Conservation (phyloP, 73 alveolate genomes). For the Tetrahymena malaccensis region DNA sequence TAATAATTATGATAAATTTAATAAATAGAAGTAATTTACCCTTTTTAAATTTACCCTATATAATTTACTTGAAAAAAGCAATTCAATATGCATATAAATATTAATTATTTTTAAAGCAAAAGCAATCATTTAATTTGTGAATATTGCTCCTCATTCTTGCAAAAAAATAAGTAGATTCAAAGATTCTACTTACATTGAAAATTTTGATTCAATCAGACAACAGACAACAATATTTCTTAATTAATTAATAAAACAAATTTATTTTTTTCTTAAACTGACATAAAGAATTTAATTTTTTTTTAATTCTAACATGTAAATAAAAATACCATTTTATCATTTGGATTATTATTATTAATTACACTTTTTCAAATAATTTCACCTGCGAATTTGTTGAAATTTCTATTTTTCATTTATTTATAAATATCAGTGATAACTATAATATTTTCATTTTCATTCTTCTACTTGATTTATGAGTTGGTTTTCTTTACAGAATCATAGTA, state of each 20-base stretch:
- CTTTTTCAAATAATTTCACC: not conserved
- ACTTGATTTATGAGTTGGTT: not conserved
- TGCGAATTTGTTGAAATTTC: not conserved
- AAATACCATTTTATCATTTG: too few relatives aligned
- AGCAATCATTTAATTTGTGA: too few relatives aligned
- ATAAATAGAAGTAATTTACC: not conserved
- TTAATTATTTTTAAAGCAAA: not conserved
- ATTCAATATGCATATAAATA: too few relatives aligned
- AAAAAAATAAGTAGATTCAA: not conserved
- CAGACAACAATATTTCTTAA: not conserved
- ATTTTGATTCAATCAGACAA: not conserved
- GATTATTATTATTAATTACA: too few relatives aligned
- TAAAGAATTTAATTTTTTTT: too few relatives aligned
- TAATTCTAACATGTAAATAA: too few relatives aligned
- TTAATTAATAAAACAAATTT: too few relatives aligned
- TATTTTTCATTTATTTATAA: not conserved
- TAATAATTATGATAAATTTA: not conserved
- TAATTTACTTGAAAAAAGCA: not conserved
- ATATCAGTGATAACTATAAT: not conserved
- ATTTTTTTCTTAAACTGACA: too few relatives aligned
- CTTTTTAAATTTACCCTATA: not conserved
- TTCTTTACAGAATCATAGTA: not conserved
- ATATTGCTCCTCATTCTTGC: not conserved
- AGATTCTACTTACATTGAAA: not conserved
- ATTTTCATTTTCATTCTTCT: not conserved